Conservation (phyloP, 2,329 filamentous ascomycete genomes). For the Apiospora arundinis region DNA sequence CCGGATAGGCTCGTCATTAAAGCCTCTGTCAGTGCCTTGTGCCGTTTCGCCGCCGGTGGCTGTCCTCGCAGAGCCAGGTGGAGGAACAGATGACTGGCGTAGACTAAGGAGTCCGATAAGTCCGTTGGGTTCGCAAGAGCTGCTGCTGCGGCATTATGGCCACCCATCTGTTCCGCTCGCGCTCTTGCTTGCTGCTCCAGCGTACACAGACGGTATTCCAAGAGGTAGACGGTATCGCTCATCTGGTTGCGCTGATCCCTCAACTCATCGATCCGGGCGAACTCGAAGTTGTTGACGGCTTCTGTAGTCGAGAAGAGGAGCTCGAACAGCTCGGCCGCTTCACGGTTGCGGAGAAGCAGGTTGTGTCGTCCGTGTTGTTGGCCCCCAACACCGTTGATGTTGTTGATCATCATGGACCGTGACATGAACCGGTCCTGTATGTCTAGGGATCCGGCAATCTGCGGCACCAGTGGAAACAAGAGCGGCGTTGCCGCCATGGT, state of each 20-base stretch:
- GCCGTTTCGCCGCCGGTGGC: slow-evolving; percentile 38
- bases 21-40: slow-evolving; percentile 37
- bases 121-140: slow-evolving; percentile 30
- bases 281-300: slow-evolving; percentile 41
- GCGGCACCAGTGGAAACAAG: slow-evolving; percentile 40
- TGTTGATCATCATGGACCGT: slow-evolving; percentile 33
- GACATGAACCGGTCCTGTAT: slow-evolving; percentile 37
- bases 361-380: slow-evolving; percentile 25
- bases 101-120: slow-evolving; percentile 37
- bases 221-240: slow-evolving; percentile 41
- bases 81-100: slow-evolving; percentile 40
- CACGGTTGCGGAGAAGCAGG: slow-evolving; percentile 35
- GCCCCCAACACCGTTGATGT: slow-evolving; percentile 17
- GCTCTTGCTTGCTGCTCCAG: slow-evolving; percentile 35
- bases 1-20: slow-evolving; percentile 37
- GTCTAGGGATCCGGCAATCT: slow-evolving; percentile 36
- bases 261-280: slow-evolving; percentile 37
- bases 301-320: slow-evolving; percentile 38
- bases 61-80: slow-evolving; percentile 41
- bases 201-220: slow-evolving; percentile 40
- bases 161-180: slow-evolving; percentile 23
- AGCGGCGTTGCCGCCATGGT: slow-evolving; percentile 38
- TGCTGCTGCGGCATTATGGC: background rate
- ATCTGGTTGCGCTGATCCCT: slow-evolving; percentile 37
- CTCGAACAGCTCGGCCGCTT: slow-evolving; percentile 39